Percentiles rank a stretch among this genome's conserved stretches.
These are phyloP conservation scores for Phialophora macrospora DNA, from an alignment of 2,329 filamentous ascomycete species.

Conservation along the genomic window DNA sequence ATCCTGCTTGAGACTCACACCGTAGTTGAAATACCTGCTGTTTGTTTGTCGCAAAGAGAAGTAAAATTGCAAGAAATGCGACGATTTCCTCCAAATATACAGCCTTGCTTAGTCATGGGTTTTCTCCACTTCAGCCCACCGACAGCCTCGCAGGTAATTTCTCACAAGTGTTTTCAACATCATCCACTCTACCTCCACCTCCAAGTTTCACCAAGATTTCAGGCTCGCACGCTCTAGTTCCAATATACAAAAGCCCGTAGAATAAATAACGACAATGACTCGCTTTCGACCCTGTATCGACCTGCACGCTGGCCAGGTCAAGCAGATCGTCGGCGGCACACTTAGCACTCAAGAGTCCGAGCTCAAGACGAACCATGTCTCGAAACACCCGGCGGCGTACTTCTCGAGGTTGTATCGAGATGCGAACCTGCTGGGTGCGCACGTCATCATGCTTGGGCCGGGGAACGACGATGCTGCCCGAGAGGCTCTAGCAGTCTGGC, in stretches of 20 bases:
- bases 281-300: slow-evolving; percentile 96
- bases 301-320: slow-evolving; percentile 94
- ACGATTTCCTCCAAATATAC: background rate
- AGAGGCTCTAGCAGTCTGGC: slow-evolving; percentile 80
- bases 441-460: slow-evolving; percentile 95
- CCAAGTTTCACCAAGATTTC: slow-evolving; percentile 3
- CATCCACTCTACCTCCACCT: background rate
- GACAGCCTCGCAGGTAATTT: slow-evolving; percentile 1
- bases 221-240: background rate
- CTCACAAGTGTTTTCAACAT: background rate
- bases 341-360: slow-evolving; percentile 68
- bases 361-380: slow-evolving; percentile 91
- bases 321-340: slow-evolving; percentile 97
- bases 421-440: slow-evolving; percentile 74
- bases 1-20: too few relatives aligned
- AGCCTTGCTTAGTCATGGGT: slow-evolving; percentile 9
- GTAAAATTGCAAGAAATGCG: background rate
- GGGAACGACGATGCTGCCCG: slow-evolving; percentile 80
- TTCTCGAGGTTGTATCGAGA: slow-evolving; percentile 83
- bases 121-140: background rate
- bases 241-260: background rate
- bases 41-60: background rate
- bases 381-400: slow-evolving; percentile 77
- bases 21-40: background rate
- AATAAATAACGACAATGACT: slow-evolving; percentile 66